phyloP scores from a whole-genome alignment of 2,329 filamentous ascomycete genomes.

The Dryadomyces sulphureus region DNA sequence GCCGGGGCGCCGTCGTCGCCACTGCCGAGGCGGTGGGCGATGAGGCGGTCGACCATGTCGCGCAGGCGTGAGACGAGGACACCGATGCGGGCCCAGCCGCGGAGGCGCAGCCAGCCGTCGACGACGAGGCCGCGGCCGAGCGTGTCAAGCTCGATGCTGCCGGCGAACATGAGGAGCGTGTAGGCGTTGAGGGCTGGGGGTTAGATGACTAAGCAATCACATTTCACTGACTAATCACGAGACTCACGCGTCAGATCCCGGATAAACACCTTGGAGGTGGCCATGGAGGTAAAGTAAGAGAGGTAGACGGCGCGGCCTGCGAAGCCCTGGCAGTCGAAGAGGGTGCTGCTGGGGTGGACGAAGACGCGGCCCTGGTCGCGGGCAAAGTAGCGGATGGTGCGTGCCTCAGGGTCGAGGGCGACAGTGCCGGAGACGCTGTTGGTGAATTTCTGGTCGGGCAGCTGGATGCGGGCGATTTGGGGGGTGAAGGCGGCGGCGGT shows the following conservation, averaged over 20 bases:
- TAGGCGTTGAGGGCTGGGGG: slow-evolving; percentile 80
- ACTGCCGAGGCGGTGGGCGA: slow-evolving; percentile 68
- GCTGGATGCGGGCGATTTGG: slow-evolving; percentile 80
- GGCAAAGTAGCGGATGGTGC: slow-evolving; percentile 84
- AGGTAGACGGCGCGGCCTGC: slow-evolving; percentile 63
- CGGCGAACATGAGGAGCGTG: slow-evolving; percentile 75
- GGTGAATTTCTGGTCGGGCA: slow-evolving; percentile 92
- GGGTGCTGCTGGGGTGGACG: slow-evolving; percentile 74
- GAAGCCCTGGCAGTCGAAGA: slow-evolving; percentile 74
- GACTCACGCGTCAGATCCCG: slow-evolving; percentile 80
- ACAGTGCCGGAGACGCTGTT: slow-evolving; percentile 77
- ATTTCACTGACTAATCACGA: slow-evolving; percentile 78
- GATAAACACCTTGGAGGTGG: slow-evolving; percentile 83
- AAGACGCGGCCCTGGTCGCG: slow-evolving; percentile 79
- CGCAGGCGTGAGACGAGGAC: slow-evolving; percentile 74
- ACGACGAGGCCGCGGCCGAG: slow-evolving; percentile 75
- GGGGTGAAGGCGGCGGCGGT: slow-evolving; percentile 65
- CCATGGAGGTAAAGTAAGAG: slow-evolving; percentile 83
- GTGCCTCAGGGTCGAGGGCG: slow-evolving; percentile 82
- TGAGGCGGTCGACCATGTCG: slow-evolving; percentile 71
- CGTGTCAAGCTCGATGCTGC: slow-evolving; percentile 76
- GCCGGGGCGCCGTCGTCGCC: slow-evolving; percentile 34
- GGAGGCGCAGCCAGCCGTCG: slow-evolving; percentile 74
- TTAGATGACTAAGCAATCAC: slow-evolving; percentile 66
- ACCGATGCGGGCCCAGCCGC: slow-evolving; percentile 90